These are phyloP conservation scores for Cryphonectria radicalis DNA, from an alignment of 2,329 filamentous ascomycete species.

Conservation along the genomic window DNA sequence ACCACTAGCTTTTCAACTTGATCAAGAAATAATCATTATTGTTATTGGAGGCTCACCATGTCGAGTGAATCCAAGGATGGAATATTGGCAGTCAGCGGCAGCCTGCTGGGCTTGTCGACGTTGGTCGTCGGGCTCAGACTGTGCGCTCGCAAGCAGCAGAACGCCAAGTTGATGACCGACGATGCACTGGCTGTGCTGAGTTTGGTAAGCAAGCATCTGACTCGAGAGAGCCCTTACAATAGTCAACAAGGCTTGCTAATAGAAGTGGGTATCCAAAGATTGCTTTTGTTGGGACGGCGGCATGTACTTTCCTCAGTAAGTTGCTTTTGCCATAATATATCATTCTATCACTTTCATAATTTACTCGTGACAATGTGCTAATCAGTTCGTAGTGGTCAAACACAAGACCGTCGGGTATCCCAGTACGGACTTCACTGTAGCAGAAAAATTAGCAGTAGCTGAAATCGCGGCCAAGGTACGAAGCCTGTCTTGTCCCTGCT, in stretches of 20 bases:
- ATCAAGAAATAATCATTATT: not conserved
- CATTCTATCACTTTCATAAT: not conserved
- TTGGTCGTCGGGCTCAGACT: slow-evolving; percentile 31
- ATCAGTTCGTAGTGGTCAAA: slow-evolving; percentile 8
- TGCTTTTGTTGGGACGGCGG: not conserved
- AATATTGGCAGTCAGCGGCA: slow-evolving; percentile 20
- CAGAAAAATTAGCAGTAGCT: not conserved
- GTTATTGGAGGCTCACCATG: slow-evolving; percentile 9
- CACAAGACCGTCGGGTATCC: slow-evolving; percentile 27
- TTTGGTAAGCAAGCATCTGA: slow-evolving; percentile 11
- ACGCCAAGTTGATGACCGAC: slow-evolving; percentile 28
- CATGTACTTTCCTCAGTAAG: slow-evolving; percentile 22
- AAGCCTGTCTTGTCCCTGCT: not conserved
- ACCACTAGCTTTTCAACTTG: not conserved
- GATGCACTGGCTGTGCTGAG: slow-evolving; percentile 31
- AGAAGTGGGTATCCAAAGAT: not conserved
- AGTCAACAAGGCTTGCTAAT: slow-evolving; percentile 1
- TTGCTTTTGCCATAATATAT: not conserved
- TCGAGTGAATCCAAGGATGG: slow-evolving; percentile 26
- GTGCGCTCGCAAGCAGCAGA: slow-evolving; percentile 25
- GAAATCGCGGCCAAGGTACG: slow-evolving; percentile 14
- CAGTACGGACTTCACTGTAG: not conserved
- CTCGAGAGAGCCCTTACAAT: not conserved
- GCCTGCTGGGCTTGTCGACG: slow-evolving; percentile 23
- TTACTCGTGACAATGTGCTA: not conserved